Evolutionary conservation across 805 yeast genomes (phyloP).

Genomic region (Hermanozyma aechmeae): DNA sequence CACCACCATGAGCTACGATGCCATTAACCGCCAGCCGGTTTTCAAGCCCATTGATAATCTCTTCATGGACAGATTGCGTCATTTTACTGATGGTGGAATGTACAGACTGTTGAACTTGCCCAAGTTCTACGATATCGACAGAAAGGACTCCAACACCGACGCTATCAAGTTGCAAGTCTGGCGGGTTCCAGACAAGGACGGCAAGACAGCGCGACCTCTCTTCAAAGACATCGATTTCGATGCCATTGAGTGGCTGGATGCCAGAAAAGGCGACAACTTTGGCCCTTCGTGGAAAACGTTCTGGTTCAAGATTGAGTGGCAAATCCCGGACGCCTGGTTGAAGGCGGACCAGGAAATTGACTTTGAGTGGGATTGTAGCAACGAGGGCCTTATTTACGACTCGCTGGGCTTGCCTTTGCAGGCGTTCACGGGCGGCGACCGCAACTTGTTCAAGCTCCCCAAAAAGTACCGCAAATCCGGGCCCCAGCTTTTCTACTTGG

Average conservation of each 20-base stretch:
- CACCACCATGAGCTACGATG: too few relatives aligned
- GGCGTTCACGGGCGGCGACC: slow-evolving; percentile 80
- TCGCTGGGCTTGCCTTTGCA: slow-evolving; percentile 60
- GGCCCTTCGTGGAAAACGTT: slow-evolving; percentile 98
- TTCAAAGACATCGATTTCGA: slow-evolving; percentile 48
- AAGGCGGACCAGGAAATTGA: slow-evolving; percentile 42
- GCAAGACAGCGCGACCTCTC: slow-evolving; percentile 48
- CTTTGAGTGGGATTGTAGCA: slow-evolving; percentile 77
- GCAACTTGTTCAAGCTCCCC: slow-evolving; percentile 58
- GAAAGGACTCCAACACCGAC: slow-evolving; percentile 37
- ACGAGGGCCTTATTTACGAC: slow-evolving; percentile 77
- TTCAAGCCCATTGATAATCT: slow-evolving; percentile 71
- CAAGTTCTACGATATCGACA: slow-evolving; percentile 58
- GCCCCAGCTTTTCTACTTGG: slow-evolving; percentile 67
- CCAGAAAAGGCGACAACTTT: slow-evolving; percentile 63
- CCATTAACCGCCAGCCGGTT: slow-evolving; percentile 42
- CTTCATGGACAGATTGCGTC: slow-evolving; percentile 64
- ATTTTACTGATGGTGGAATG: slow-evolving; percentile 74
- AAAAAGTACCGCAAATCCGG: slow-evolving; percentile 39
- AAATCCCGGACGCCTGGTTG: slow-evolving; percentile 56
- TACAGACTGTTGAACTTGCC: slow-evolving; percentile 69
- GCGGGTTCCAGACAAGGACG: slow-evolving; percentile 54
- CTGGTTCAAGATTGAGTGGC: slow-evolving; percentile 71
- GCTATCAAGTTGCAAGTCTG: slow-evolving; percentile 54
- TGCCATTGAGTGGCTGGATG: slow-evolving; percentile 39